Conservation (phyloP, 1,139 yeast genomes). For the Saccharomyces hybrid region DNA sequence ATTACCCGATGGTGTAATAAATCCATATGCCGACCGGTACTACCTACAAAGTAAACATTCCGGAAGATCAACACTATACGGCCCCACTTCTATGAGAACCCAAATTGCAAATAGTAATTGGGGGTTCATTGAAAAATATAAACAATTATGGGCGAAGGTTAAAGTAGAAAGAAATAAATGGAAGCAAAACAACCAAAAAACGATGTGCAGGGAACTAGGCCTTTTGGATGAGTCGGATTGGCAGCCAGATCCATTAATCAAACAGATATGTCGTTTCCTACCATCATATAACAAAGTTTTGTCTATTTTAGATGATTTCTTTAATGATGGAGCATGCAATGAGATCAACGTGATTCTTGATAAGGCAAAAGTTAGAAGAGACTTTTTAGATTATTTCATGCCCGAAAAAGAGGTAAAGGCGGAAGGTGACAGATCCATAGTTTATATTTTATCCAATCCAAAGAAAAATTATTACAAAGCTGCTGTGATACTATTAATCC, state of each 20-base stretch:
- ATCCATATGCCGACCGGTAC: constrained; percentile 16
- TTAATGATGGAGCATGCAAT: constrained; percentile 16
- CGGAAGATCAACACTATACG: constrained; percentile 19
- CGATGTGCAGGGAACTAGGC: constrained; percentile 6
- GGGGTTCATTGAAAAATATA: constrained; percentile 18
- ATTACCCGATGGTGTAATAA: constrained; percentile 3
- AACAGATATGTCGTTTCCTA: constrained; percentile 15
- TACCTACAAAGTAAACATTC: constrained; percentile 11
- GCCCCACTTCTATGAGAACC: constrained; percentile 25
- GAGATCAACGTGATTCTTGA: constrained; percentile 17
- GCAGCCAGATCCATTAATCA: constrained; percentile 8
- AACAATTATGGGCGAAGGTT: constrained; percentile 20
- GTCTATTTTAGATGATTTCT: constrained; percentile 12
- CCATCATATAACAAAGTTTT: constrained; percentile 19
- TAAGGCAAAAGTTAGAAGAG: constrained; percentile 17
- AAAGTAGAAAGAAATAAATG: constrained; percentile 19
- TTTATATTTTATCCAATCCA: constrained; percentile 9
- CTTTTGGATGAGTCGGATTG: constrained; percentile 1
- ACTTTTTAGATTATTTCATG: constrained; percentile 16
- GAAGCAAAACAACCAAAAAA: constrained; percentile 11
- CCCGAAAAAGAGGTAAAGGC: constrained; percentile 6
- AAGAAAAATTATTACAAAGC: constrained; percentile 21
- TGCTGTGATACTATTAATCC: constrained; percentile 21
- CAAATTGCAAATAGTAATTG: constrained; percentile 13
- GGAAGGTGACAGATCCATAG: constrained; percentile 7